Evolutionary conservation across 768 basidiomycete genomes (phyloP), one percentile per base, ranked within the genome.

Genomic region (Termitomyces sp.): DNA sequence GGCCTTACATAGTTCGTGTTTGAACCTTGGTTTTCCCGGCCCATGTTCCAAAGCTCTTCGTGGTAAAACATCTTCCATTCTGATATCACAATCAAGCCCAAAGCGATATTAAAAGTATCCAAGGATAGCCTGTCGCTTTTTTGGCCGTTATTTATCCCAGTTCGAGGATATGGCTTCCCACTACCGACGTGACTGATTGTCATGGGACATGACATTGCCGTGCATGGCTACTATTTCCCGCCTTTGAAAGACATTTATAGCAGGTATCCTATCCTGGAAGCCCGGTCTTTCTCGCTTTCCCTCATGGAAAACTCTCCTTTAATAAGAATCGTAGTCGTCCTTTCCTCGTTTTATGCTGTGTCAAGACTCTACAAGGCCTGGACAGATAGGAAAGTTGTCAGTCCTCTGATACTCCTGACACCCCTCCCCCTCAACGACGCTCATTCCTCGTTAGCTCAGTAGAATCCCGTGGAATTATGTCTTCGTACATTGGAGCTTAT

Each of bases 401-500:
- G 35, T 30, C 20, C 1, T 8, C 16, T 28, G 33, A 28, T 53
- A 53, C 23, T 6, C 33, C 16, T 28, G 23, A 30, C 35, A n/a
- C 0, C 5, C 40, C n/a, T 8, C 13, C 3, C 4, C n/a, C 38
- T 47, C 32, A 30, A 5, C 2, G n/a, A 6, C 13, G 16, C 16
- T 44, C 13, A 30, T 58, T 38, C 43, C 35, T 23, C 13, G 9
- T 33, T 51, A 69, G 68, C 49, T 69, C 47, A 55, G 51, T 32
- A 47, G 56, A n/a, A 71, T 77, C 36, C 75, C 75, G 5, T 20
- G 71, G 69, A 10, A 61, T 67, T 1, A 23, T 75, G 18, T 60
- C 70, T 4, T 75, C 76, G 0, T 75, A 71, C 51, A 30, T 68
- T 5, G 68, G 70, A 2, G 75, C 69, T 5, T 47, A 67, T 9